Evolutionary conservation across 805 yeast genomes (phyloP).

Genomic region (Teunomyces lycoperdinae): DNA sequence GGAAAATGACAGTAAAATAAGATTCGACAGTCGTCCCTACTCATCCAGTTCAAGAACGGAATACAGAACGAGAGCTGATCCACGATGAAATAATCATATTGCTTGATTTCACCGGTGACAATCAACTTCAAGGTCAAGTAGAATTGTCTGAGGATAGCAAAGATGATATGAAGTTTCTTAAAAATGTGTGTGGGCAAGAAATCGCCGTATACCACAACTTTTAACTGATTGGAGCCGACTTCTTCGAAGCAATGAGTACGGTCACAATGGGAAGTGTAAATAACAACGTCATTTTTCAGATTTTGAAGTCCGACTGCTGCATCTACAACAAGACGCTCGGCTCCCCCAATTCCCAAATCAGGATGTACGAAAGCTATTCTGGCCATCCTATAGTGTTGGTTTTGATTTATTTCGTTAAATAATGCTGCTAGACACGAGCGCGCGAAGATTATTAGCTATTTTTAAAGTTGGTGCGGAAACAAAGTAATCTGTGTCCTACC

Average conservation of each 20-base stretch:
- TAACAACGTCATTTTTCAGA: conserved; percentile 50
- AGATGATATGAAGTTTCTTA: conserved; percentile 73
- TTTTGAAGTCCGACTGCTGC: conserved; percentile 85
- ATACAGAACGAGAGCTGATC: conserved; percentile 87
- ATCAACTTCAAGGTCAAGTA: conserved; percentile 53
- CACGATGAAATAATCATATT: conserved; percentile 72
- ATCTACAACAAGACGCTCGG: conserved; percentile 95
- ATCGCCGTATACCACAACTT: conserved; percentile 79
- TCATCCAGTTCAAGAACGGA: conserved; percentile 60
- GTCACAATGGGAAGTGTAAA: conserved; percentile 92
- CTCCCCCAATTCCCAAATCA: conserved; percentile 96
- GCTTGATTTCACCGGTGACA: conserved; percentile 42
- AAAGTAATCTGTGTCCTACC: too few relatives aligned
- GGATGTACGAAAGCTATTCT: conserved; percentile 90
- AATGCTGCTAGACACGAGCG: too few relatives aligned
- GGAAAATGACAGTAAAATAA: conserved; percentile 97
- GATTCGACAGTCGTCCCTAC: conserved; percentile 43
- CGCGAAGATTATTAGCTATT: too few relatives aligned
- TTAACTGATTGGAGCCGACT: conserved; percentile 54
- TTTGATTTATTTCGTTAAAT: too few relatives aligned
- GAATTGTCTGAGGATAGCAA: conserved; percentile 81
- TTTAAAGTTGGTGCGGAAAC: too few relatives aligned
- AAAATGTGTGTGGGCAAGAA: conserved; percentile 67
- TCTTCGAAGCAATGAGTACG: conserved; percentile 87
- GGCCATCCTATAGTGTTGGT: neutral